Base-by-base conservation (phyloP, 2,329 filamentous ascomycete genomes). In the Rhexocercosporidium sp. region DNA sequence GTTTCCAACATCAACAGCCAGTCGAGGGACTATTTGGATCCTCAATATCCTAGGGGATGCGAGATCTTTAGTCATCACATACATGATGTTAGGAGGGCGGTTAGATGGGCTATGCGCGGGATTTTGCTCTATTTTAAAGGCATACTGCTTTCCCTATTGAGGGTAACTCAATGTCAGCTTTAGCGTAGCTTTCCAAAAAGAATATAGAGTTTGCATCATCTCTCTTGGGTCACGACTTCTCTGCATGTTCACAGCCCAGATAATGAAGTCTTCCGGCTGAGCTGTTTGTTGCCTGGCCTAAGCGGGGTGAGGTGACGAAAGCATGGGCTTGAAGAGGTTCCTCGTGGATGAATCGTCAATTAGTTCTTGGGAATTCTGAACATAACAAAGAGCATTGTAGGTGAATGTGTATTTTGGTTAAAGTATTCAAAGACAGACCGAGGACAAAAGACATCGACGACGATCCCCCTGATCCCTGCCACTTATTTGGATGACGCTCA, bases 401-500 rank as follows among this genome's bases (percentile, higher is more conserved):
- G 27, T 51, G 41, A 25, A 39, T 14, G 2, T 12, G 7, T 22
- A 25, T 37, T 18, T 51, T 14, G 14, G n/a, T 4, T n/a, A 2
- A 12, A 22, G 3, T 29, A 37, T 39, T n/a, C 39, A 12, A 54
- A 41, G 25, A 12, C 47, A 29, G 16, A 39, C n/a, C 14, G 14
- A 44, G 5, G n/a, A 14, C 39, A 1, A 44, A 7, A 44, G 22
- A 51, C 3, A 29, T 44, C 25, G 34, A 20, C 22, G 25, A 29
- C 34, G 27, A 63, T 29, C 11, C 12, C 20, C 47, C 5, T 20
- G 9, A 39, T 44, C 60, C 46, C 34, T 31, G 29, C 25, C 62
- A 59, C 29, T 12, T 18, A 31, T 49, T 44, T 44, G 41, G 34
- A 54, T 44, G 29, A 59, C 39, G 56, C 62, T 25, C n/a, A 49